Base-by-base conservation (phyloP, 331 rosid genomes). In the Saraca asoca region DNA sequence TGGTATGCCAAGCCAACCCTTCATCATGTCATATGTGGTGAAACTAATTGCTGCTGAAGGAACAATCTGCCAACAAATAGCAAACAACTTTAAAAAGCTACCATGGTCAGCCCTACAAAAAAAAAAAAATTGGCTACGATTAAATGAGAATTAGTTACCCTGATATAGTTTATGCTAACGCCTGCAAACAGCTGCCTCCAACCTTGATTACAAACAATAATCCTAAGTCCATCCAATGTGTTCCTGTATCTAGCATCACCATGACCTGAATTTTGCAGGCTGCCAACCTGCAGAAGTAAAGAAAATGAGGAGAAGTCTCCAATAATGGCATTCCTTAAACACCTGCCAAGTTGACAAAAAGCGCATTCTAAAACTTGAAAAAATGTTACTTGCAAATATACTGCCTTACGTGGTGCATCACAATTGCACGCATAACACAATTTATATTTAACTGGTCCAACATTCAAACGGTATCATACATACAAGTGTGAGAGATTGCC, bases 1-100 rank as follows among this genome's bases (percentile, higher is more conserved):
- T 1, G 85, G 84, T 58, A 90, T 12, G 58, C 72, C 87, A 55
- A 94, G 97, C 96, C 96, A 86, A 56, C 54, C 60, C 86, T 94
- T 94, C 92, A 81, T 77, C 67, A 72, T 69, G 81, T 94, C 97
- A 31, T 94, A 86, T 37, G 91, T 82, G 1, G 96, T 81, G 84
- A 94, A 94, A 60, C 98, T 87, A 43, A 94, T 83, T 38, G 98
- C 98, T 44, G 89, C 97, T 16, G 97, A 85, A 17, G 98, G 98
- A 78, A 93, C 97, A 72, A 94, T 90, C 98, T 93, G 91, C 2
- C 5, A 43, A 34, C 63, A 85, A 24, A 24, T 24, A 10, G 51
- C 75, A 50, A 39, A 37, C 38, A 39, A 18, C 46, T 59, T 75
- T 48, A 53, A 46, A 48, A 15, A 7, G 12, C 34, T 45, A 54